Percentiles rank a stretch among this genome's conserved stretches.
phyloP scores from a whole-genome alignment of 345 rosid species.

The Trapa bicornis region DNA sequence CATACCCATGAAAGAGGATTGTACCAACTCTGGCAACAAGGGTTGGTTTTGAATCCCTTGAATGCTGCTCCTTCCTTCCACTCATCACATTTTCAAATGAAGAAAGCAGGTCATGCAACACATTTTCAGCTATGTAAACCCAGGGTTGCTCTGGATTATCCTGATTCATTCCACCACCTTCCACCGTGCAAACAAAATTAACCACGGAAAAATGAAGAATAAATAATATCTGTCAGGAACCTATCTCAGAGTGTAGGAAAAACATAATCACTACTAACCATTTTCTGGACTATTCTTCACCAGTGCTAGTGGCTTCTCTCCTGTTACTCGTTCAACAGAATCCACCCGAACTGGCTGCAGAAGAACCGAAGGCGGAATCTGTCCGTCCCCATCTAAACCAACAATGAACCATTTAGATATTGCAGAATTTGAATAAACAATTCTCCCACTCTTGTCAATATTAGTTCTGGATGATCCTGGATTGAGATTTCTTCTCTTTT shows the following conservation, averaged over 20 bases:
- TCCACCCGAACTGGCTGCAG: slow-evolving; percentile 12
- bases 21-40: slow-evolving; percentile 24
- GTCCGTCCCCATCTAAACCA: slow-evolving; percentile 8
- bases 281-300: slow-evolving; percentile 7
- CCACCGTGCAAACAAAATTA: not conserved
- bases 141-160: slow-evolving; percentile 6
- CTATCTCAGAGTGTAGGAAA: not conserved
- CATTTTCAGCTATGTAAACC: slow-evolving; percentile 13
- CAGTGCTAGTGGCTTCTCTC: slow-evolving; percentile 13
- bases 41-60: slow-evolving; percentile 10
- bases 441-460: not conserved
- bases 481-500: slow-evolving; percentile 2
- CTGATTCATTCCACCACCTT: not conserved
- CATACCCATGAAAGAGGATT: slow-evolving; percentile 14
- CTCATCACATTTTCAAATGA: slow-evolving; percentile 11
- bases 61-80: slow-evolving; percentile 1
- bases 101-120: slow-evolving; percentile 15
- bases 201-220: not conserved
- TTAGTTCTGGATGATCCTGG: not conserved
- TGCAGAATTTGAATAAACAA: slow-evolving; percentile 12
- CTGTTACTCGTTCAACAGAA: slow-evolving; percentile 1
- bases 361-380: slow-evolving; percentile 11
- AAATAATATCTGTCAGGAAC: not conserved
- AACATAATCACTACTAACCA: slow-evolving; percentile 8
- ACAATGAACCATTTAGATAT: slow-evolving; percentile 15